Evolutionary conservation across 176 grass and related monocot genomes (phyloP).

Genomic region (Chloris gayana): DNA sequence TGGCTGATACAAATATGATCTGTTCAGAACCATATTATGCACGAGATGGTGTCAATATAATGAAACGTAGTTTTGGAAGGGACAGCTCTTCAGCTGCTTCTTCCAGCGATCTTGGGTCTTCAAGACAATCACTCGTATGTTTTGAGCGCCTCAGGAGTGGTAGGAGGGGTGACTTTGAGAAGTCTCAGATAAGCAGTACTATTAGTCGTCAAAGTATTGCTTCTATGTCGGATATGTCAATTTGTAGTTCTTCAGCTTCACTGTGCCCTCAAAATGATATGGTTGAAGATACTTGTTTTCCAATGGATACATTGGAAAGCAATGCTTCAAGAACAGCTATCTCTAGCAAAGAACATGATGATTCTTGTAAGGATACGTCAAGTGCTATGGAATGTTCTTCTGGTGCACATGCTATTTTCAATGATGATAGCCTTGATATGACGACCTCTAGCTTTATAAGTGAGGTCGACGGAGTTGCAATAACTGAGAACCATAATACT

Average conservation of each 20-base stretch:
- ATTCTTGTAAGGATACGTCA: slow-evolving; percentile 40
- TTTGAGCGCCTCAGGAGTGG: slow-evolving; percentile 53
- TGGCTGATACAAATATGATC: slow-evolving; percentile 60
- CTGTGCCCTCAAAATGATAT: slow-evolving; percentile 51
- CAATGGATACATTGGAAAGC: slow-evolving; percentile 43
- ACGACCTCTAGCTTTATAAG: slow-evolving; percentile 23
- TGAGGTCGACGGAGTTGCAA: slow-evolving; percentile 30
- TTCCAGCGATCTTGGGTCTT: slow-evolving; percentile 86
- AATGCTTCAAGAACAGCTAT: slow-evolving; percentile 37
- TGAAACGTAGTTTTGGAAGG: slow-evolving; percentile 69
- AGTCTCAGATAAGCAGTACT: slow-evolving; percentile 47
- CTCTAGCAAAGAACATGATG: slow-evolving; percentile 31
- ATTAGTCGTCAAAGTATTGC: slow-evolving; percentile 59
- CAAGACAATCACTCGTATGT: slow-evolving; percentile 50
- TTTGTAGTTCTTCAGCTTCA: slow-evolving; percentile 56
- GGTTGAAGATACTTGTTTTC: slow-evolving; percentile 46
- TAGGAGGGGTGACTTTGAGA: slow-evolving; percentile 61
- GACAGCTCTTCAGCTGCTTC: slow-evolving; percentile 75
- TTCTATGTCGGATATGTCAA: slow-evolving; percentile 84
- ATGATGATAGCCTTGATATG: slow-evolving; percentile 41
- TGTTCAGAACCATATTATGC: slow-evolving; percentile 71
- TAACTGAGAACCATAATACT: slow-evolving; percentile 26
- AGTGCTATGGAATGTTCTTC: slow-evolving; percentile 41
- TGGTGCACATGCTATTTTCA: slow-evolving; percentile 34
- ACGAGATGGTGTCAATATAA: slow-evolving; percentile 63